phyloP scores from a whole-genome alignment of 345 rosid genomes.

The Gossypium bickii region DNA sequence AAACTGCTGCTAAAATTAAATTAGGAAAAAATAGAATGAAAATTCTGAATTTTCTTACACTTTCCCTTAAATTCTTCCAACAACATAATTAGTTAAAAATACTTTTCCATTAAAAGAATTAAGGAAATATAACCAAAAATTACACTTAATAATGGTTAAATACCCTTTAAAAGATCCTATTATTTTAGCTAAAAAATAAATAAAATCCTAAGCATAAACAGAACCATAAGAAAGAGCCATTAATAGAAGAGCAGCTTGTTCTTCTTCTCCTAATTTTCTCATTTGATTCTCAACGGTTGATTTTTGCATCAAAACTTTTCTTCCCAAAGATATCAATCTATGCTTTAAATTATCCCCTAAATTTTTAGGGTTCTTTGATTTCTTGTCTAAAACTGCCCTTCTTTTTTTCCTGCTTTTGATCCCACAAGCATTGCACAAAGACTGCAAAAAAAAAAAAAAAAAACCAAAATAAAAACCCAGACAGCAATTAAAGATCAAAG shows the following conservation, averaged over 20 bases:
- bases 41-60: conserved; percentile 16
- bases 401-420: conserved; percentile 90
- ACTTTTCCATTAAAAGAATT: background rate
- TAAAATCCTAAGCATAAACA: conserved; percentile 47
- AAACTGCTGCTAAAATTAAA: background rate
- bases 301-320: conserved; percentile 56
- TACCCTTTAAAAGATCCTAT: background rate
- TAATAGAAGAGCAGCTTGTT: conserved; percentile 81
- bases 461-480: background rate
- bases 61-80: background rate
- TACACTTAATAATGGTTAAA: conserved; percentile 27
- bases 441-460: conserved; percentile 33
- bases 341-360: conserved; percentile 57
- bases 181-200: background rate
- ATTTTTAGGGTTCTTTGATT: conserved; percentile 29
- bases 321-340: conserved; percentile 57
- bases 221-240: conserved; percentile 88
- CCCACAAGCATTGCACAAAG: conserved; percentile 95
- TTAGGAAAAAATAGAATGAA: conserved; percentile 24
- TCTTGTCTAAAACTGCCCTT: conserved; percentile 55
- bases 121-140: conserved; percentile 19
- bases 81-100: conserved; percentile 15
- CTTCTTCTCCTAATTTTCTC: conserved; percentile 71
- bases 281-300: conserved; percentile 52
- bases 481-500: background rate